Conservation (phyloP, 345 rosid species). For the Laguncularia racemosa region DNA sequence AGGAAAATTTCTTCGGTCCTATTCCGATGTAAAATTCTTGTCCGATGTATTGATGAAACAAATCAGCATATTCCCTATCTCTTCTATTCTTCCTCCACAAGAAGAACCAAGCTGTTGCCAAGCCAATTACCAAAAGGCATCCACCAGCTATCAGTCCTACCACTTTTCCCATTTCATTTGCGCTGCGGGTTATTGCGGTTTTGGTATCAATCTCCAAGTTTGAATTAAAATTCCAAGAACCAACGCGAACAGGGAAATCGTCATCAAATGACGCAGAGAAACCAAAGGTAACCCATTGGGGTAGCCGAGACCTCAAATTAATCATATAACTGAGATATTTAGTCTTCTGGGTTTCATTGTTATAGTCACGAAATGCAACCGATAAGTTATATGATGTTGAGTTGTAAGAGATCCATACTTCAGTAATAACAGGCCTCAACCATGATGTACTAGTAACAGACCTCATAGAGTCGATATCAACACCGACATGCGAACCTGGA, state of each 20-base stretch:
- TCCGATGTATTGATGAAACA: background rate
- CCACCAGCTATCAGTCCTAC: too few species aligned
- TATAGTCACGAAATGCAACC: background rate
- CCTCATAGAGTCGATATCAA: background rate
- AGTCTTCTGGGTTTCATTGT: background rate
- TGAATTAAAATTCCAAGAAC: background rate
- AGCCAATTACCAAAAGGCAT: too few species aligned
- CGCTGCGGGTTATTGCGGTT: too few species aligned
- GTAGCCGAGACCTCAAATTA: background rate
- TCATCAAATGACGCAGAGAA: background rate
- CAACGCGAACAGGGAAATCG: background rate
- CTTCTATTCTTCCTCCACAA: background rate
- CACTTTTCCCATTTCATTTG: too few species aligned
- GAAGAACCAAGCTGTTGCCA: too few species aligned
- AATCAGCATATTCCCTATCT: background rate
- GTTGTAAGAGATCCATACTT: background rate
- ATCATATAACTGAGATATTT: background rate
- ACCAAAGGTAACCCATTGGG: background rate
- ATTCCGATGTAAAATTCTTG: background rate
- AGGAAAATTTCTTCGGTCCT: background rate
- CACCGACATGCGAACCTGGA: background rate
- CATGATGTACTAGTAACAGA: background rate
- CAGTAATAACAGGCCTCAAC: background rate
- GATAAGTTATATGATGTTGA: background rate
- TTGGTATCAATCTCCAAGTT: background rate